A percentile compares a stretch with the other conserved stretches of the same genome.
phyloP scores from a whole-genome alignment of 306 rosid genomes.

The Vigna angularis region DNA sequence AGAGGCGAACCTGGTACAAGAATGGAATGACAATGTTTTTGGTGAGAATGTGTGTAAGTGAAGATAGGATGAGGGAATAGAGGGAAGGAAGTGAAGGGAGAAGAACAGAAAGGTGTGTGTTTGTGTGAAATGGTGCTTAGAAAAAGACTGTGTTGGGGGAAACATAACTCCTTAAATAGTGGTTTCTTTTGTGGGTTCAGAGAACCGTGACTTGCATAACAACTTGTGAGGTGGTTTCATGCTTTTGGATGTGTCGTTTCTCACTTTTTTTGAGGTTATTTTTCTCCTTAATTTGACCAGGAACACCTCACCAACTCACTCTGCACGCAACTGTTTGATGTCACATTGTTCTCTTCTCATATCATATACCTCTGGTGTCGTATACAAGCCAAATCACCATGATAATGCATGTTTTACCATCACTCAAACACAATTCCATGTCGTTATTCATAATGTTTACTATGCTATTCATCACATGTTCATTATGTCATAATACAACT shows the following conservation, averaged over 20 bases:
- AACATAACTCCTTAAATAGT: conserved; percentile 54
- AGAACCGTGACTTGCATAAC: conserved; percentile 66
- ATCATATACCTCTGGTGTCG: neutral
- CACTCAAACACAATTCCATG: neutral
- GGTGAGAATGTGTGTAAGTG: conserved; percentile 37
- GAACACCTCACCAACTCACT: conserved; percentile 56
- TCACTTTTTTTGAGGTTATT: conserved; percentile 43
- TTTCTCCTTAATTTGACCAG: conserved; percentile 50
- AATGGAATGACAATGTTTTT: neutral
- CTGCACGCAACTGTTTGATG: conserved; percentile 54
- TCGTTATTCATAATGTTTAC: no score
- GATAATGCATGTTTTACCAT: neutral
- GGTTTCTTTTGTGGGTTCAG: conserved; percentile 43
- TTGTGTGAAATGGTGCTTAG: conserved; percentile 36
- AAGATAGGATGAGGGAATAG: conserved; percentile 3
- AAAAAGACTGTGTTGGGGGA: conserved; percentile 46
- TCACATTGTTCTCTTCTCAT: conserved; percentile 14
- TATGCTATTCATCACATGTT: no score
- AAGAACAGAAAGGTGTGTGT: conserved; percentile 7
- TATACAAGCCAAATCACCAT: neutral
- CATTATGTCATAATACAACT: no score
- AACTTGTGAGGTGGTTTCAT: conserved; percentile 55
- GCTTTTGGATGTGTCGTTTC: conserved; percentile 48
- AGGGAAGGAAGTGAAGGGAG: conserved; percentile 26
- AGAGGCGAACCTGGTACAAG: conserved; percentile 13